Percentiles rank a stretch among this genome's conserved stretches.
phyloP scores from a whole-genome alignment of 2,329 filamentous ascomycete species.

The Sporothrix euskadiensis region DNA sequence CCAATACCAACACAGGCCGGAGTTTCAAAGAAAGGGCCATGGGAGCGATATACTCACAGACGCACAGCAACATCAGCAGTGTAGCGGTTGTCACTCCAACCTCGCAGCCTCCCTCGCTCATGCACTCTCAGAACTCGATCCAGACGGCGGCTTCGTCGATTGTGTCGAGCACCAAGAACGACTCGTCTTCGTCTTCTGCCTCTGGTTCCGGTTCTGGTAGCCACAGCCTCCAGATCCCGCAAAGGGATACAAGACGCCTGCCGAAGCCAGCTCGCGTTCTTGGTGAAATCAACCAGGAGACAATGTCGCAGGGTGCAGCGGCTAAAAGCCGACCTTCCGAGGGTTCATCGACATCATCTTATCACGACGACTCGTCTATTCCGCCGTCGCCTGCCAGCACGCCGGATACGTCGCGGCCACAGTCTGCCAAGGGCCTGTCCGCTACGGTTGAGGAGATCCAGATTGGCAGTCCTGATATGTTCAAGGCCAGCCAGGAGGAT shows the following conservation, averaged over 20 bases:
- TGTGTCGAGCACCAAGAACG: constrained; percentile 10
- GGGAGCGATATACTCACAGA: constrained; percentile 25
- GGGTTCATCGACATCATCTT: constrained; percentile 46
- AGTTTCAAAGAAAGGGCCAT: constrained; percentile 32
- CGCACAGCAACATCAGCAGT: neutral
- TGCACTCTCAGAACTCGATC: constrained; percentile 9
- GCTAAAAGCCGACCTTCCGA: constrained; percentile 29
- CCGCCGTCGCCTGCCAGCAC: constrained; percentile 44
- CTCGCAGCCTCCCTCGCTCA: neutral
- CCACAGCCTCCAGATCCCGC: constrained; percentile 8
- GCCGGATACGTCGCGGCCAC: constrained; percentile 47
- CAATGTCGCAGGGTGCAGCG: neutral
- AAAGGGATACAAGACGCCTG: constrained; percentile 3
- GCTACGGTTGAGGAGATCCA: constrained; percentile 32
- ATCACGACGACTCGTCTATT: constrained; percentile 42
- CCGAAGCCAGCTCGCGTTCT: constrained; percentile 29
- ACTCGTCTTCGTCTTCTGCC: neutral
- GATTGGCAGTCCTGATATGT: constrained; percentile 20
- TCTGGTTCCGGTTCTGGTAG: neutral
- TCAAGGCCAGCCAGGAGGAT: constrained; percentile 13
- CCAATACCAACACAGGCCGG: constrained; percentile 7
- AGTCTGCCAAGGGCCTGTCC: constrained; percentile 43
- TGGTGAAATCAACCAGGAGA: constrained; percentile 27
- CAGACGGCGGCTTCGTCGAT: neutral
- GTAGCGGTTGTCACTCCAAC: neutral